Evolutionary conservation across 169 alveolate species (phyloP).

Genomic region (Perkinsus marinus): DNA sequence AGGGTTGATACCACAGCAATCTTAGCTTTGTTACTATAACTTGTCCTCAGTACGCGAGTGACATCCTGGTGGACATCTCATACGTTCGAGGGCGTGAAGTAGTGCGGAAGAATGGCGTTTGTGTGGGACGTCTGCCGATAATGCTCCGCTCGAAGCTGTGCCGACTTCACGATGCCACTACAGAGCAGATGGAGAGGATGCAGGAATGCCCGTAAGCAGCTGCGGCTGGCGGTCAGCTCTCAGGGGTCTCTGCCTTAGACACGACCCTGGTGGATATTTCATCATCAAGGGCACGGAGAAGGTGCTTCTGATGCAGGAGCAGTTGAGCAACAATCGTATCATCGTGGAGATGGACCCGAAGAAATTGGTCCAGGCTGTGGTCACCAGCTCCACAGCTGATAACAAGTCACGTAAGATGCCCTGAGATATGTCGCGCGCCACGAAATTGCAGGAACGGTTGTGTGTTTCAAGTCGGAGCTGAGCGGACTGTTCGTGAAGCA

Average conservation of each 20-base stretch:
- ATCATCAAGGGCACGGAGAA: conserved; percentile 96
- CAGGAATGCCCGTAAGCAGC: conserved; percentile 70
- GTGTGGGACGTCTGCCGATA: conserved; percentile 87
- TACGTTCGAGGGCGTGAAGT: conserved; percentile 77
- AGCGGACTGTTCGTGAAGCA: conserved; percentile 12
- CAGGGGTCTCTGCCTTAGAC: conserved; percentile 26
- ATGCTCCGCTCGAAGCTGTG: conserved; percentile 88
- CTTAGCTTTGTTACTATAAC: too few species aligned
- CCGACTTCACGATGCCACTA: conserved; percentile 44
- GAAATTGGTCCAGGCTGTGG: conserved; percentile 82
- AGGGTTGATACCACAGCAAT: too few species aligned
- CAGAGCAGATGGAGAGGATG: conserved; percentile 45
- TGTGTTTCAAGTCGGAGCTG: neutral
- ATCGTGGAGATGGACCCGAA: conserved; percentile 91
- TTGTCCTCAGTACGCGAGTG: neutral
- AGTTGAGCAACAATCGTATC: conserved; percentile 89
- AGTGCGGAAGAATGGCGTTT: conserved; percentile 59
- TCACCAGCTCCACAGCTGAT: conserved; percentile 92
- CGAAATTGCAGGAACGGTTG: neutral
- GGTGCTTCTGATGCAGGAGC: conserved; percentile 96
- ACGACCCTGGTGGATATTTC: conserved; percentile 97
- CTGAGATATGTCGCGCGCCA: neutral
- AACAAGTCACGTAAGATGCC: conserved; percentile 75
- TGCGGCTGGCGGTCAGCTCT: conserved; percentile 23
- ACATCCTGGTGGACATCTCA: conserved; percentile 81